phyloP scores from a whole-genome alignment of 345 rosid species.

The Euphorbia peplus region DNA sequence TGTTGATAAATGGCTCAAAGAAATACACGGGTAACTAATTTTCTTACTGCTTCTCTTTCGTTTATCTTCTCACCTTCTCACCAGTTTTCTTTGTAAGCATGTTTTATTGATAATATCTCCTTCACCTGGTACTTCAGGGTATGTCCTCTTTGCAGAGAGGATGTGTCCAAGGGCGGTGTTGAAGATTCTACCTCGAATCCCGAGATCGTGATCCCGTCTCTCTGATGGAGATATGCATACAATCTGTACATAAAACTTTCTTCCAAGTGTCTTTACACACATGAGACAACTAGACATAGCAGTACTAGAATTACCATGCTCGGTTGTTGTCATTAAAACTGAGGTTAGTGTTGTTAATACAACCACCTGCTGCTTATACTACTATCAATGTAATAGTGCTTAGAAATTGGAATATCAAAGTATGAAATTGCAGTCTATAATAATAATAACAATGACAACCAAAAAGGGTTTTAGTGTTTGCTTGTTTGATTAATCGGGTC shows the following conservation, averaged over 20 bases:
- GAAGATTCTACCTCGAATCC: constrained; percentile 11
- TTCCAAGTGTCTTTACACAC: background rate
- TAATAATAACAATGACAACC: background rate
- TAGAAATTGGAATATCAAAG: background rate
- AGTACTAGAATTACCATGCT: background rate
- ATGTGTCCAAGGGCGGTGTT: constrained; percentile 21
- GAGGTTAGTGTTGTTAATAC: background rate
- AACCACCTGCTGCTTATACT: background rate
- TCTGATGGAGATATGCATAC: background rate
- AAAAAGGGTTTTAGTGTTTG: too few relatives aligned
- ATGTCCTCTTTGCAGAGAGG: constrained; percentile 31
- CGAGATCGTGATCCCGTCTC: constrained; percentile 9
- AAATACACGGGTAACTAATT: constrained; percentile 23
- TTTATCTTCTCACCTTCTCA: background rate
- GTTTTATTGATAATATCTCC: background rate
- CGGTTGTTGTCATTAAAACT: background rate
- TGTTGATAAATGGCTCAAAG: constrained; percentile 30
- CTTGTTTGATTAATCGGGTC: too few relatives aligned
- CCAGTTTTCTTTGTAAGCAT: background rate
- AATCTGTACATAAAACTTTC: background rate
- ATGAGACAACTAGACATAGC: background rate
- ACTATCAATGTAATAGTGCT: background rate
- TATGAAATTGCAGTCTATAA: background rate
- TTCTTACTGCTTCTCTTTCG: background rate
- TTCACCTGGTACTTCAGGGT: constrained; percentile 12